These are phyloP conservation scores for Dryadomyces quercus-mongolicae DNA, from an alignment of 2,329 filamentous ascomycete genomes.

Conservation along the genomic window DNA sequence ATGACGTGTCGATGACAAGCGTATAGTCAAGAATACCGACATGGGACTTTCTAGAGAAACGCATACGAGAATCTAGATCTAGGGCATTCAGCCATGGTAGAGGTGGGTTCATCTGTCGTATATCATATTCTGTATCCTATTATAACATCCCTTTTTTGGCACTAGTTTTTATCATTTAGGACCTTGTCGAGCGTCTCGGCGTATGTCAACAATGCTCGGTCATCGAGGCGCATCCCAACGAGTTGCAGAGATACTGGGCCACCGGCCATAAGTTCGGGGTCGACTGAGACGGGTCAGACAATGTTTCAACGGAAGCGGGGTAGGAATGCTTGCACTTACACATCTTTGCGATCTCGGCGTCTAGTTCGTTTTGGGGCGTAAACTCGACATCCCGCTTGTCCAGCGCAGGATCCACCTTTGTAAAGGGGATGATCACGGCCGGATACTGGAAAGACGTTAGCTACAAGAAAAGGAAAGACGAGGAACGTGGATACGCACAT, in stretches of 20 bases:
- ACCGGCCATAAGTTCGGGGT: slow-evolving; percentile 6
- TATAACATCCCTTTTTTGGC: no score
- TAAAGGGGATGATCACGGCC: slow-evolving; percentile 8
- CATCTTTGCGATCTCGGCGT: slow-evolving; percentile 6
- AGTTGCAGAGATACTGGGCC: slow-evolving; percentile 8
- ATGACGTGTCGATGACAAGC: no score
- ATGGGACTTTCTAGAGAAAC: no score
- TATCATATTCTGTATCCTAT: no score
- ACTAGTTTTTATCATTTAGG: background rate
- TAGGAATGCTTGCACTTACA: slow-evolving; percentile 4
- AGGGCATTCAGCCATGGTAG: no score
- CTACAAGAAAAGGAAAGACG: background rate
- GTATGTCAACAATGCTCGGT: slow-evolving; percentile 1
- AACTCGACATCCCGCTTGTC: slow-evolving; percentile 2
- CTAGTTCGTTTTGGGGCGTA: slow-evolving; percentile 6
- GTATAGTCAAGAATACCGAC: no score
- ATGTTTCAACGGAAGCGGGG: background rate
- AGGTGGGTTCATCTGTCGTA: no score
- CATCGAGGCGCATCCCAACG: slow-evolving; percentile 6
- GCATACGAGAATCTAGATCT: no score
- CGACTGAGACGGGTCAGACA: slow-evolving; percentile 3
- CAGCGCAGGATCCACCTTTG: slow-evolving; percentile 4
- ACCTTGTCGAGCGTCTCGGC: slow-evolving; percentile 1
- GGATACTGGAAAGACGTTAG: slow-evolving; percentile 5
- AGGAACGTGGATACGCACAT: slow-evolving; percentile 2